Conservation (phyloP, 192 early-diverging fungal genomes). For the Podila verticillata region DNA sequence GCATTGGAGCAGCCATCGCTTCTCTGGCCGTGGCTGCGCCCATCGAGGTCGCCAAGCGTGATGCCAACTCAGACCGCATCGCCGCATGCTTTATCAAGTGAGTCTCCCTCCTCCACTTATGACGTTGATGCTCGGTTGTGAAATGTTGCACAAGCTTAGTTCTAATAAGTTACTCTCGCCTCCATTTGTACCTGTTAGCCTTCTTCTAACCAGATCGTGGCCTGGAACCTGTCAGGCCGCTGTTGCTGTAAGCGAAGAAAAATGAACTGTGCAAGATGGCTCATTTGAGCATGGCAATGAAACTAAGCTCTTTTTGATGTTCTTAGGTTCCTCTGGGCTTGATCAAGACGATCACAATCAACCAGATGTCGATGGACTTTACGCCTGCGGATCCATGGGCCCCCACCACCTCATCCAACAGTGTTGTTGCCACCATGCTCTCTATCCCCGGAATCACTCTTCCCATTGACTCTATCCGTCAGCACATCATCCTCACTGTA, state of each 20-base stretch:
- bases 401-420: conserved; percentile 55
- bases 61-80: conserved; percentile 27
- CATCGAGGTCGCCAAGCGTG: conserved; percentile 26
- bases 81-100: conserved; percentile 41
- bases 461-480: conserved; percentile 30
- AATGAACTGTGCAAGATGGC: too few species aligned
- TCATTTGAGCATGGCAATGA: too few species aligned
- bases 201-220: conserved; percentile 36
- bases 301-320: neutral
- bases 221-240: conserved; percentile 41
- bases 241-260: conserved; percentile 16
- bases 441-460: conserved; percentile 45
- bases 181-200: conserved; percentile 6
- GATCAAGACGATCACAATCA: conserved; percentile 51
- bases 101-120: neutral
- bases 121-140: too few species aligned
- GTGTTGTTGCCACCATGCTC: conserved; percentile 50
- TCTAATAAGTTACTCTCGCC: neutral
- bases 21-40: conserved; percentile 30
- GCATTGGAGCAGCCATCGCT: conserved; percentile 19
- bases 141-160: neutral
- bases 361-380: conserved; percentile 59
- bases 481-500: conserved; percentile 34
- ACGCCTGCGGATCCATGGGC: conserved; percentile 52
- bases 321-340: conserved; percentile 42